Conservation (phyloP, 2,329 filamentous ascomycete species). For the Ustilaginoidea virens region DNA sequence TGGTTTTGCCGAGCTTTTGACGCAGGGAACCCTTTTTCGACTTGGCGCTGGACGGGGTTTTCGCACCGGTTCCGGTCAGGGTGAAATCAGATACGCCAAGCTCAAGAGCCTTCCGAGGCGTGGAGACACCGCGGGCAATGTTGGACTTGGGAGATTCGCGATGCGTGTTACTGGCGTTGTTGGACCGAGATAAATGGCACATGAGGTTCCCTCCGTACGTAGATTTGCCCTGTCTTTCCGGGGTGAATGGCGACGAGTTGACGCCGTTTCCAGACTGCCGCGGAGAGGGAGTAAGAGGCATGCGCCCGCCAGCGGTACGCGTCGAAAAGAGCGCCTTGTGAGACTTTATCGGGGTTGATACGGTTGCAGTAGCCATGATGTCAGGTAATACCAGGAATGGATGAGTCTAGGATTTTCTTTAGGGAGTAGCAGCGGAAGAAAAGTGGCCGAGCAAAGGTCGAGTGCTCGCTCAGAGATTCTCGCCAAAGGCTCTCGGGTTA, state of each 20-base stretch:
- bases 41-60: conserved; percentile 43
- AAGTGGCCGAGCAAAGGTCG: conserved; percentile 22
- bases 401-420: conserved; percentile 13
- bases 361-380: conserved; percentile 64
- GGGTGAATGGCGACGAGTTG: conserved; percentile 64
- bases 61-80: conserved; percentile 65
- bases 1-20: conserved; percentile 58
- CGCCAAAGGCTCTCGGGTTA: conserved; percentile 39
- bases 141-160: conserved; percentile 94
- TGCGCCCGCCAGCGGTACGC: conserved; percentile 84
- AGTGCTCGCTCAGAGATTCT: conserved; percentile 44
- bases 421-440: conserved; percentile 31
- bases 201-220: conserved; percentile 70
- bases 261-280: conserved; percentile 44
- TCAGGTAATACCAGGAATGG: conserved; percentile 11
- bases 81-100: conserved; percentile 87
- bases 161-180: conserved; percentile 47
- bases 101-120: conserved; percentile 71
- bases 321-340: conserved; percentile 84
- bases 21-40: conserved; percentile 38
- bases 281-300: conserved; percentile 88
- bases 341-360: conserved; percentile 90
- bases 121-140: conserved; percentile 61
- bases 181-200: conserved; percentile 59
- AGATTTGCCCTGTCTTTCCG: conserved; percentile 53